Evolutionary conservation across 805 yeast species (phyloP), one percentile per base, ranked within the genome.

Genomic region (Wickerhamomyces silvicola): DNA sequence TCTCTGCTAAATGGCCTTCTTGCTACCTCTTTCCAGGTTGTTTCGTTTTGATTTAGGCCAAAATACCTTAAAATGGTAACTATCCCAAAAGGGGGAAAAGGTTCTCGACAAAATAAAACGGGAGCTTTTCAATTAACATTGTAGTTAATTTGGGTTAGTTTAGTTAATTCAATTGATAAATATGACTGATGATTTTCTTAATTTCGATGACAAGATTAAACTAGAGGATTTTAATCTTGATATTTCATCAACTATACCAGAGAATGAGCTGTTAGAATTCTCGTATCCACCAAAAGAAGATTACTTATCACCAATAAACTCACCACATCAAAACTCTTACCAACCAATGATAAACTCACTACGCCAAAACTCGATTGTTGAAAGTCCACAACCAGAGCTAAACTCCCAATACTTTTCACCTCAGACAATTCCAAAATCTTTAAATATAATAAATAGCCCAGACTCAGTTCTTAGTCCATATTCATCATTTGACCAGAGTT

Each of bases 381-480:
- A 46, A 10, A 30, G 39, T 29, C 51, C 46, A 12, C 42, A 37
- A 27, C 34, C 29, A 14, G 18, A 28, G 14, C 14, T 32, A n/a
- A 32, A 27, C 7, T 32, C 48, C 5, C 47, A 45, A 23, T 52
- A 52, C 32, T 44, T 52, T 23, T 48, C 54, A 10, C 56, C 56
- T 3, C 40, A 42, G 3, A 33, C 49, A 24, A 28, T 22, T 8
- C 26, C 30, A 11, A 18, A 27, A n/a, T 27, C 29, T 4, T 26
- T 29, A 12, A 26, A 26, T 10, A 26, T 22, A 11, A 26, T 26
- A 8, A 26, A 26, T 12, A 25, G 35, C 19, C 40, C 38, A 3
- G 38, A n/a, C n/a, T n/a, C n/a, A n/a, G n/a, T n/a, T n/a, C 11
- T 52, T 34, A 46, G 52, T 27, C 56, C 56, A 2, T 52, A 50